A percentile compares a stretch with the other conserved stretches of the same genome.
Evolutionary conservation across 2,329 filamentous ascomycete species (phyloP).

Genomic region (Cryoendolithus antarcticus): DNA sequence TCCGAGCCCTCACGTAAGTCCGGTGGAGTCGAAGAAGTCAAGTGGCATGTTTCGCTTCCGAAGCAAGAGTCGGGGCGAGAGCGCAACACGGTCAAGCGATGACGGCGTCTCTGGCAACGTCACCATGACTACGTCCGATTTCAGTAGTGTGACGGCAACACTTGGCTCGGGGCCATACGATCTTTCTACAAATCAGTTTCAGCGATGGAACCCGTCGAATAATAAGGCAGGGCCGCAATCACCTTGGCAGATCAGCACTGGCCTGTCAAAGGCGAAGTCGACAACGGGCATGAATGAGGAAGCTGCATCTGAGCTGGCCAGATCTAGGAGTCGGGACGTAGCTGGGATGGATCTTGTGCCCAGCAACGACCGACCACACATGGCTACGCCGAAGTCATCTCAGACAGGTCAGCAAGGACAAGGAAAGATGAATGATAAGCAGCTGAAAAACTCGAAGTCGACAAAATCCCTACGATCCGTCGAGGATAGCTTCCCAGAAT

Average conservation of each 20-base stretch:
- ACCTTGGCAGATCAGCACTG: slow-evolving; percentile 6
- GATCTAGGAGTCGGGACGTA: slow-evolving; percentile 14
- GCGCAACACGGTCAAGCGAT: slow-evolving; percentile 11
- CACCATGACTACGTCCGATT: slow-evolving; percentile 27
- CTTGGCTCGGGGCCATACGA: slow-evolving; percentile 34
- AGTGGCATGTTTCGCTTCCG: slow-evolving; percentile 1
- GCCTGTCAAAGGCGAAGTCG: slow-evolving; percentile 7
- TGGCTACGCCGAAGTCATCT: slow-evolving; percentile 4
- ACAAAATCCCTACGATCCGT: slow-evolving; percentile 9
- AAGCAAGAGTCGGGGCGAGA: slow-evolving; percentile 11
- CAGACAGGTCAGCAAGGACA: slow-evolving; percentile 7
- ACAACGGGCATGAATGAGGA: slow-evolving; percentile 11
- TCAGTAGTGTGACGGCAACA: slow-evolving; percentile 7
- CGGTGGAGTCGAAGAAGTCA: not conserved
- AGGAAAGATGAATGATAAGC: slow-evolving; percentile 4
- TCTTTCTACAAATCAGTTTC: slow-evolving; percentile 19
- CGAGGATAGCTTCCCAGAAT: slow-evolving; percentile 18
- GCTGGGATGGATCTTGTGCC: slow-evolving; percentile 2
- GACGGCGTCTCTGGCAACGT: slow-evolving; percentile 11
- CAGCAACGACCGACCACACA: slow-evolving; percentile 2
- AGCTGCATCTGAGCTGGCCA: slow-evolving; percentile 13
- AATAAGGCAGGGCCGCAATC: slow-evolving; percentile 5
- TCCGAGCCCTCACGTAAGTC: not conserved
- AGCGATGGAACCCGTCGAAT: not conserved
- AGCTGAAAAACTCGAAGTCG: slow-evolving; percentile 1